Evolutionary conservation across 2,329 filamentous ascomycete species (phyloP).

Genomic region (Trichoderma semiorbis): DNA sequence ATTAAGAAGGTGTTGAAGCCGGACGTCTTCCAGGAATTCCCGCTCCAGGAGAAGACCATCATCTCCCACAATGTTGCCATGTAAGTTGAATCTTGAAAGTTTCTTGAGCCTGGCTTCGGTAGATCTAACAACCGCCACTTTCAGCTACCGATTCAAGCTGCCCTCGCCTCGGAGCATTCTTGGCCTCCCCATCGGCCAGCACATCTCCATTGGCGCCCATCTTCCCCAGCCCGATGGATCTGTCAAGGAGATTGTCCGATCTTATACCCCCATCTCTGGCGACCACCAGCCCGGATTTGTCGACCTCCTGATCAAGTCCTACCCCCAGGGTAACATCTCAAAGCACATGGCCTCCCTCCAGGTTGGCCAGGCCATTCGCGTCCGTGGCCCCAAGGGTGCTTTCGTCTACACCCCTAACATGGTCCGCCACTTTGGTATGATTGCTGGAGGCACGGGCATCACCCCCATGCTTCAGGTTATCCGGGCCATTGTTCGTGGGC

Average conservation of each 20-base stretch:
- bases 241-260: constrained; percentile 80
- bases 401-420: constrained; percentile 98
- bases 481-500: constrained; percentile 81
- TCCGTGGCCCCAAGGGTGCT: constrained; percentile 92
- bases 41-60: constrained; percentile 89
- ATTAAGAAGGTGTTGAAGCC: constrained; percentile 82
- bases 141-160: constrained; percentile 86
- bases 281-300: constrained; percentile 89
- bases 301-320: constrained; percentile 96
- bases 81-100: constrained; percentile 38
- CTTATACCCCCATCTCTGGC: constrained; percentile 87
- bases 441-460: constrained; percentile 95
- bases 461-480: constrained; percentile 98
- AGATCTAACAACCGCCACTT: not conserved
- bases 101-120: not conserved
- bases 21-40: constrained; percentile 83
- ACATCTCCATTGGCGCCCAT: constrained; percentile 90
- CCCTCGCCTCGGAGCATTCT: constrained; percentile 76
- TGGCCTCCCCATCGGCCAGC: constrained; percentile 95
- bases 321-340: constrained; percentile 96
- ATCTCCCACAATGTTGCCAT: constrained; percentile 98
- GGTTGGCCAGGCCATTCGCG: constrained; percentile 83
- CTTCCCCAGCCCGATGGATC: constrained; percentile 65
- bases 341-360: constrained; percentile 81
- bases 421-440: constrained; percentile 95